Conservation (phyloP, 495 filamentous ascomycete species). For the Aspergillus heteromorphus region DNA sequence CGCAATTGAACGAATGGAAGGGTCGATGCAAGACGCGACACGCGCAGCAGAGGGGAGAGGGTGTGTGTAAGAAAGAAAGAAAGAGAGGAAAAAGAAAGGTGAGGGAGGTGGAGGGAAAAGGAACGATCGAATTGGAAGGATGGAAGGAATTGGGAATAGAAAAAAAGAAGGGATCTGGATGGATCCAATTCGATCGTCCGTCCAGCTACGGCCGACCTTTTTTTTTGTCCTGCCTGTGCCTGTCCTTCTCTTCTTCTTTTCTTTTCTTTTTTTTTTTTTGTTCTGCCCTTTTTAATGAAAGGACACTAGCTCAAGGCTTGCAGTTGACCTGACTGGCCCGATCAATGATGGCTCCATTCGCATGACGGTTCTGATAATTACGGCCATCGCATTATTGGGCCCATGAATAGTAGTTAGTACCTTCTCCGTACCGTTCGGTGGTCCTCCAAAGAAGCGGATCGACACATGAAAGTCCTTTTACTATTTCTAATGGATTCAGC, state of each 20-base stretch:
- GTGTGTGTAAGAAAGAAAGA: slow-evolving; percentile 1
- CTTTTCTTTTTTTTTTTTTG: neutral
- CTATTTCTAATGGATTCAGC: neutral
- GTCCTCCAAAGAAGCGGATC: slow-evolving; percentile 9
- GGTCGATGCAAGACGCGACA: slow-evolving; percentile 3
- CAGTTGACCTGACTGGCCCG: too few species aligned
- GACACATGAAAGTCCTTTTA: slow-evolving; percentile 7
- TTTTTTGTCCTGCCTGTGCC: neutral
- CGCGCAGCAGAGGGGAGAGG: slow-evolving; percentile 5
- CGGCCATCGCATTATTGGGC: slow-evolving; percentile 11
- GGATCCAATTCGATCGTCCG: slow-evolving; percentile 15
- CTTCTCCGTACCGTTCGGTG: neutral
- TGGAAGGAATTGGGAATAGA: slow-evolving; percentile 13
- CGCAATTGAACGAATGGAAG: slow-evolving; percentile 2
- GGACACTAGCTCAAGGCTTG: neutral
- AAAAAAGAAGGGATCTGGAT: slow-evolving; percentile 25
- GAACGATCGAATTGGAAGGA: slow-evolving; percentile 10
- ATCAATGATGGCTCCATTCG: neutral
- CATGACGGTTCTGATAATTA: neutral
- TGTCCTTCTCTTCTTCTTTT: slow-evolving; percentile 6
- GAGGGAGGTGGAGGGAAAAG: slow-evolving; percentile 1
- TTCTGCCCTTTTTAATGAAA: neutral
- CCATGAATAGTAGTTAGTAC: neutral
- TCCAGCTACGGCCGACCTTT: neutral
- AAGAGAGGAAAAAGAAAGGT: slow-evolving; percentile 11